Base-by-base conservation (phyloP, 306 rosid genomes). In the Castanea sativa region DNA sequence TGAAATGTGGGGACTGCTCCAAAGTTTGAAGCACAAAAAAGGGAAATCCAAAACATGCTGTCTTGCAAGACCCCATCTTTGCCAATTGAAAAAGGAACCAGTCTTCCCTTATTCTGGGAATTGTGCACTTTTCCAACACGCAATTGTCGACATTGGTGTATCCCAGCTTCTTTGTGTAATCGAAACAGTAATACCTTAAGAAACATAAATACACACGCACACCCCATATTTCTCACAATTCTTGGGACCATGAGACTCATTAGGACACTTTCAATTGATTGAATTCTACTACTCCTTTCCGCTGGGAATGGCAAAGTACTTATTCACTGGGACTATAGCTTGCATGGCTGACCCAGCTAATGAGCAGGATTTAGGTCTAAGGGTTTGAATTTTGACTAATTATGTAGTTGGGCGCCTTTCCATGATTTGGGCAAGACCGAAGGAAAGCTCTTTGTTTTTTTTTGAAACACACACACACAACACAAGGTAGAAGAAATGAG, bases 41-140 rank as follows among this genome's bases (percentile, higher is more conserved):
- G 51, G 56, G 49, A 67, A 55, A 57, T 25, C 78, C 21, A 75
- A 35, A 71, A 75, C 80, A 70, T 61, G 83, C 23, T 60, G 78
- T 69, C 79, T 80, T 70, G 56, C 18, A 25, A 29, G 55, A 52
- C 69, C 3, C 83, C 65, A 41, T 82, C 85, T 45, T 61, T 75
- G 82, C 33, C 76, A 45, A 25, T 78, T 61, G 30, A 76, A 35
- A 63, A 74, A 78, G 76, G 25, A 82, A 76, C 56, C 81, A 80
- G 71, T 85, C 83, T 76, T 78, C 92, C 86, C 69, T 65, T 77
- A 77, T 89, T 89, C 85, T 85, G 87, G 97, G 96, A 60, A 71
- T 72, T 70, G 55, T 32, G 11, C 33, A 74, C 89, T 88, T 85
- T 81, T 81, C 86, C 60, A 77, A 41, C 70, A 71, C 78, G 63